phyloP scores from a whole-genome alignment of 2,329 filamentous ascomycete genomes.

The Grosmannia huntii region DNA sequence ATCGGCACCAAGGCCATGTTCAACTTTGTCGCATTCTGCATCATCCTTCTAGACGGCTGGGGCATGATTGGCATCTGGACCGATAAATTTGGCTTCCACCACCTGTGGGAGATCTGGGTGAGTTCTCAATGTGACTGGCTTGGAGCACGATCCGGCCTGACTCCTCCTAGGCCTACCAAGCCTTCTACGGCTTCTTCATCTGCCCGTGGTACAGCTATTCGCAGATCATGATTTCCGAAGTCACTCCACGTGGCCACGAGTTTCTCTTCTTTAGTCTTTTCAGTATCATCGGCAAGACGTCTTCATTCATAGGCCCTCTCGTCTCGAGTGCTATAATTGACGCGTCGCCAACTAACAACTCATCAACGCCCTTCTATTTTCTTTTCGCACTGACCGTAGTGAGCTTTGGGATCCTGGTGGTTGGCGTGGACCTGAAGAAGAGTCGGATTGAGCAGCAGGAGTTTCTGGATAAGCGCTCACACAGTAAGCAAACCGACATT shows the following conservation, averaged over 20 bases:
- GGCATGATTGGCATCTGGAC: constrained; percentile 13
- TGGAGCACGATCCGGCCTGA: background rate
- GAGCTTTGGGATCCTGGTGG: background rate
- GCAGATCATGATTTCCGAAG: constrained; percentile 15
- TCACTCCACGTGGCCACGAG: constrained; percentile 13
- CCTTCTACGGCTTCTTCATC: background rate
- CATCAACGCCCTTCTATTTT: constrained; percentile 1
- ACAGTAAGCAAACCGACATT: too few relatives aligned
- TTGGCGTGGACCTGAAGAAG: constrained; percentile 2
- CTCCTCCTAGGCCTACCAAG: background rate
- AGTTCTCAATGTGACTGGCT: background rate
- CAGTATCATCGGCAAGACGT: constrained; percentile 14
- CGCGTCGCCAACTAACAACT: constrained; percentile 1
- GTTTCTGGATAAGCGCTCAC: background rate
- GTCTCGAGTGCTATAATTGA: constrained; percentile 14
- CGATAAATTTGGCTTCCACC: constrained; percentile 10
- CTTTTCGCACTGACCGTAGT: background rate
- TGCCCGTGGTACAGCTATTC: constrained; percentile 3
- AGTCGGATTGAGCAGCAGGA: background rate
- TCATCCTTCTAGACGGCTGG: constrained; percentile 11
- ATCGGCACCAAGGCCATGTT: constrained; percentile 14
- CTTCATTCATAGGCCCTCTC: constrained; percentile 15
- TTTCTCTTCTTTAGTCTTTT: constrained; percentile 15
- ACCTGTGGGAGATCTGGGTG: constrained; percentile 12
- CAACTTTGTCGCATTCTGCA: constrained; percentile 13